Base-by-base conservation (phyloP, 176 grass and related monocot genomes). In the Lolium rigidum region DNA sequence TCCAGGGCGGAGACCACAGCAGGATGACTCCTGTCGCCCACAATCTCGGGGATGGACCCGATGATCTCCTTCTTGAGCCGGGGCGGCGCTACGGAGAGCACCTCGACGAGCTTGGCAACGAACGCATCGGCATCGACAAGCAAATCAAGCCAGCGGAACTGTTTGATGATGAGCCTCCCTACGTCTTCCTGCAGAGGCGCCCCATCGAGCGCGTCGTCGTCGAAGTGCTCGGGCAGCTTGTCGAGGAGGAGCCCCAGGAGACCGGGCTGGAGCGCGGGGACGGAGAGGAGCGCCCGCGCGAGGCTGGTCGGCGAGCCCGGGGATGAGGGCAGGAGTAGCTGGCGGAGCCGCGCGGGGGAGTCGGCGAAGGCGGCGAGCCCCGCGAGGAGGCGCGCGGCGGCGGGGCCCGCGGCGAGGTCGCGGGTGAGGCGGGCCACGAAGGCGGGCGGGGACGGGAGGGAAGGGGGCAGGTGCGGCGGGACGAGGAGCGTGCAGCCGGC, bases 1-100 rank as follows among this genome's bases (percentile, higher is more conserved):
- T 98, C 91, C 0, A 98, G 89, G 10, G 91, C 91, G 6, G 83
- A 49, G 0, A 98, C 86, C 41, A 98, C 87, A 0, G 82, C 71
- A n/a, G 76, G 84, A 66, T 95, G 87, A 86, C 91, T 87, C 64
- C 93, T 80, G 48, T 95, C 95, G 3, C 95, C 95, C 0, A 98
- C 79, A 15, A 98, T 98, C 89, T 98, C 95, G 5, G 93, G 95
- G 12, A 98, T 89, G 2, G 93, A 93, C 17, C 95, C 95, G 57
- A 98, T 91, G 76, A 98, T 98, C 85, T 98, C 93, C 85, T 91
- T 95, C 89, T 98, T 98, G 6, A 98, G 82, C 70, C 87, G 86
- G 18, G 80, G 86, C 4, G 95, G 95, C 4, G 91, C 90, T 15
- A 98, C 88, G n/a, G 95, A 98, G n/a, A 98, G 83, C 38, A 98